Percentiles rank a stretch among this genome's conserved stretches.
Evolutionary conservation across 2,329 filamentous ascomycete species (phyloP).

Genomic region (Fusarium devonianum): DNA sequence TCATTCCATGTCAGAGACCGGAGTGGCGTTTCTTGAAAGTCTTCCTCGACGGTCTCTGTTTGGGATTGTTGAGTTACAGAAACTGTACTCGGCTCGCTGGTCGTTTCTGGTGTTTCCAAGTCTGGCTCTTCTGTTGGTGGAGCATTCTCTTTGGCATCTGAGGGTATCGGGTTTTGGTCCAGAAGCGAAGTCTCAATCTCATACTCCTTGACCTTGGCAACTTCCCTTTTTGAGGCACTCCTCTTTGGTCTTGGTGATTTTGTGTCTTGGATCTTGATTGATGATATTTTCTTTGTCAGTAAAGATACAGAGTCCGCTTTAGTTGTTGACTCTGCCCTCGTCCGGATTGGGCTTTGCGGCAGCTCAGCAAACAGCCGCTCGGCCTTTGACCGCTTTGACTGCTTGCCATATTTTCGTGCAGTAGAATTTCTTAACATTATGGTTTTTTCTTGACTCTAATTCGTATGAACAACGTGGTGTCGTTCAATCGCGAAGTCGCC

Average conservation of each 20-base stretch:
- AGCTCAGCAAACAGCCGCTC: constrained; percentile 60
- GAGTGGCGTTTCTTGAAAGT: constrained; percentile 44
- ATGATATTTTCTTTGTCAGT: constrained; percentile 47
- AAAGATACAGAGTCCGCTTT: constrained; percentile 42
- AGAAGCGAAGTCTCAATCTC: constrained; percentile 9
- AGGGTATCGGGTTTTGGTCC: constrained; percentile 6
- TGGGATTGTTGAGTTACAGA: constrained; percentile 11
- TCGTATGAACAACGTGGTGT: not conserved
- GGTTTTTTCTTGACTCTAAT: constrained; percentile 20
- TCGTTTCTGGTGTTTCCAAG: not conserved
- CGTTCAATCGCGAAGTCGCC: too few relatives aligned
- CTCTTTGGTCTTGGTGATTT: constrained; percentile 19
- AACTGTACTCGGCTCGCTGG: constrained; percentile 6
- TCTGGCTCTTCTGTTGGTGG: constrained; percentile 6
- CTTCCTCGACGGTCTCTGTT: constrained; percentile 20
- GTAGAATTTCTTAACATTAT: constrained; percentile 57
- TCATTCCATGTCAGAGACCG: constrained; percentile 63
- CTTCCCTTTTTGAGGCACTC: constrained; percentile 17
- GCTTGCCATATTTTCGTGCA: constrained; percentile 60
- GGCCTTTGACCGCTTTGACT: constrained; percentile 54
- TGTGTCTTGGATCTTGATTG: constrained; percentile 41
- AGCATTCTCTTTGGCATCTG: constrained; percentile 1
- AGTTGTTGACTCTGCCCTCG: constrained; percentile 18
- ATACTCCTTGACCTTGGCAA: constrained; percentile 13
- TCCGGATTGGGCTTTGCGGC: constrained; percentile 57